Evolutionary conservation across 2,329 filamentous ascomycete genomes (phyloP), one percentile per base, ranked within the genome.

Genomic region (Coniochaeta sp.): DNA sequence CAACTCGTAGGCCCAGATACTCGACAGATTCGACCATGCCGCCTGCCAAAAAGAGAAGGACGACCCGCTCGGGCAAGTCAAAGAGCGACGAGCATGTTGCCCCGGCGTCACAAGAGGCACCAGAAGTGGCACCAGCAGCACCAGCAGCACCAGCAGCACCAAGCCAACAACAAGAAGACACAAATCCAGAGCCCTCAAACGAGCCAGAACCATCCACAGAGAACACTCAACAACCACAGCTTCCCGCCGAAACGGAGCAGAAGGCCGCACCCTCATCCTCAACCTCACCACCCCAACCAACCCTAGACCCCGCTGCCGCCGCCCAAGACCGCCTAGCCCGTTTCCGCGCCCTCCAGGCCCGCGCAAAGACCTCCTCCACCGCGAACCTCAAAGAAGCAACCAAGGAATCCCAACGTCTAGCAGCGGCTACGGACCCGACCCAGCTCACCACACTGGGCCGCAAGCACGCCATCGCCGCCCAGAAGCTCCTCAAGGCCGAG

Each of bases 401-500:
- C 32, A 86, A 87, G 56, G 93, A 96, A 76, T 89, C 90, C 17
- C 89, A 93, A 69, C 87, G 91, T 47, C 30, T 56, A 26, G 54
- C 54, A 38, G 80, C 92, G 57, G 84, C 89, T 3, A 87, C 87
- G 28, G 91, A 96, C 70, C 90, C 91, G 5, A 83, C 83, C 3
- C 83, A 93, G 63, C 84, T 97, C 56, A 86, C 86, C 1, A 84
- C 90, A 1, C 79, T 98, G n/a, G 87, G 89, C 64, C 89, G 93
- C 63, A 91, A 92, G 69, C 90, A 91, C 68, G 93, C 91, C 59
- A 87, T 95, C 65, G 93, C 95, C 22, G 87, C 89, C 6, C 91
- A 97, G 73, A 99, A 98, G 71, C 85, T 99, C 0, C 82, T 97
- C 50, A 96, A 96, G 78, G 91, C 92, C 4, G 92, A 97, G 68